Evolutionary conservation across 495 filamentous ascomycete species (phyloP).

Genomic region (Lasiosphaeris hirsuta): DNA sequence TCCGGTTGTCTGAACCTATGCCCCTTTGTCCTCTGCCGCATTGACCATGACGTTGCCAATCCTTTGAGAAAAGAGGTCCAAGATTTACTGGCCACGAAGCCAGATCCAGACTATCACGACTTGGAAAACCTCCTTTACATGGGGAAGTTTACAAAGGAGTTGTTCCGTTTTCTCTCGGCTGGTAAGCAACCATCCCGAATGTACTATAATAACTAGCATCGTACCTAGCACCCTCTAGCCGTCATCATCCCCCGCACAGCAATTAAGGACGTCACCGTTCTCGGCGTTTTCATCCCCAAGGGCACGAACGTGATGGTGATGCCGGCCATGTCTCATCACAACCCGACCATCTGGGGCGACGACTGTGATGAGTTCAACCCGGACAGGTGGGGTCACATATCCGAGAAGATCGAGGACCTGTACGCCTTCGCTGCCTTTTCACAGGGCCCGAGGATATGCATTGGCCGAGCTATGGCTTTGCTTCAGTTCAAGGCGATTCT

Average conservation of each 20-base stretch:
- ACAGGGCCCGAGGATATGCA: conserved; percentile 10
- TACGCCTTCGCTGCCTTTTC: conserved; percentile 4
- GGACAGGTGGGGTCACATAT: conserved; percentile 24
- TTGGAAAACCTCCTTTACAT: conserved; percentile 38
- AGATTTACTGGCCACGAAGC: conserved; percentile 10
- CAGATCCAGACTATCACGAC: conserved; percentile 1
- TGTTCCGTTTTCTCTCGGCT: conserved; percentile 23
- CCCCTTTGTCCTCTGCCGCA: too few relatives aligned
- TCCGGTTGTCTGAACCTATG: too few relatives aligned
- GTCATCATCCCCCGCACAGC: conserved; percentile 27
- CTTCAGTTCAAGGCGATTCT: conserved; percentile 14
- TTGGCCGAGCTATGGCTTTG: conserved; percentile 5
- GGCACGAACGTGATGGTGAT: conserved; percentile 29
- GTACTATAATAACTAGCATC: too few relatives aligned
- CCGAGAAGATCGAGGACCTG: not conserved
- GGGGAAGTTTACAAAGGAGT: conserved; percentile 38
- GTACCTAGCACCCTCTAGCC: conserved; percentile 28
- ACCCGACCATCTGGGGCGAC: conserved; percentile 33
- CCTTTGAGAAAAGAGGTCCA: conserved; percentile 27
- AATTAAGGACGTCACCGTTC: conserved; percentile 22
- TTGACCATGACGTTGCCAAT: conserved; percentile 17
- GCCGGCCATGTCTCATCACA: conserved; percentile 25
- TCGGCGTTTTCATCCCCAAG: conserved; percentile 28
- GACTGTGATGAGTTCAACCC: conserved; percentile 30
- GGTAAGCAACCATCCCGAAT: too few relatives aligned